A percentile compares a stretch with the other conserved stretches of the same genome.
phyloP scores from a whole-genome alignment of 2,329 filamentous ascomycete species.

The Diplodia sapinea region DNA sequence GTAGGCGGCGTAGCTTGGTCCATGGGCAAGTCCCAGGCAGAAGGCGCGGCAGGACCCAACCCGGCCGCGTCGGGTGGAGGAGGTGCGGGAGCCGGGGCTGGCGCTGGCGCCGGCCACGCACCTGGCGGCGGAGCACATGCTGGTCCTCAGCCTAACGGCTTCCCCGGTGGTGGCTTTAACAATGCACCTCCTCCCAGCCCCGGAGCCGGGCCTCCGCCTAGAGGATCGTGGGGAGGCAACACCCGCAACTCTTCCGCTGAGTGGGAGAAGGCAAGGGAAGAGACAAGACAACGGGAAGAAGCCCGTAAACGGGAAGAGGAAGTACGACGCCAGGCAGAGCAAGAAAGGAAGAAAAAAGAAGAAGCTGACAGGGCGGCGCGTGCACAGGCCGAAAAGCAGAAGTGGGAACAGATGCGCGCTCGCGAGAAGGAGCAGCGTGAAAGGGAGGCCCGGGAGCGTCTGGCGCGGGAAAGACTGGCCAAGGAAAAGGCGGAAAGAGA shows the following conservation, averaged over 20 bases:
- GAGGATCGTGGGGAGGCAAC: conserved; percentile 38
- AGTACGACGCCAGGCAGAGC: conserved; percentile 24
- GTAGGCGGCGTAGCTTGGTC: conserved; percentile 86
- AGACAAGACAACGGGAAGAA: conserved; percentile 67
- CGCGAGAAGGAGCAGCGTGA: conserved; percentile 57
- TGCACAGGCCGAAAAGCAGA: conserved; percentile 57
- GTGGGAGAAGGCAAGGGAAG: conserved; percentile 74
- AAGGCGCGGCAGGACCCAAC: conserved; percentile 47
- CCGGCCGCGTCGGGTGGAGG: conserved; percentile 35
- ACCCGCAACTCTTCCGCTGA: conserved; percentile 43
- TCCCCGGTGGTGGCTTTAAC: conserved; percentile 37
- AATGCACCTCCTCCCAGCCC: conserved; percentile 32
- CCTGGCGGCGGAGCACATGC: conserved; percentile 39
- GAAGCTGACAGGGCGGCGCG: conserved; percentile 54
- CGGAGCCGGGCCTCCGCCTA: conserved; percentile 35
- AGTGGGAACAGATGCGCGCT: conserved; percentile 57
- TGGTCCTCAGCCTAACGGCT: conserved; percentile 43
- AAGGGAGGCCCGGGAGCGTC: conserved; percentile 54
- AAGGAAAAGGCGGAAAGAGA: conserved; percentile 47
- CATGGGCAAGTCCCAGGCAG: conserved; percentile 67
- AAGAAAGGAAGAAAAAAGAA: conserved; percentile 47
- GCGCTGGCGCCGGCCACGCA: conserved; percentile 38
- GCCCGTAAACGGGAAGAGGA: conserved; percentile 53
- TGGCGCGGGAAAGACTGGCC: conserved; percentile 49
- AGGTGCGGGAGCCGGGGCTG: conserved; percentile 38